A percentile compares a stretch with the other conserved stretches of the same genome.
These are phyloP conservation scores for Diplodia seriata DNA, from an alignment of 2,329 filamentous ascomycete species.

Conservation along the genomic window DNA sequence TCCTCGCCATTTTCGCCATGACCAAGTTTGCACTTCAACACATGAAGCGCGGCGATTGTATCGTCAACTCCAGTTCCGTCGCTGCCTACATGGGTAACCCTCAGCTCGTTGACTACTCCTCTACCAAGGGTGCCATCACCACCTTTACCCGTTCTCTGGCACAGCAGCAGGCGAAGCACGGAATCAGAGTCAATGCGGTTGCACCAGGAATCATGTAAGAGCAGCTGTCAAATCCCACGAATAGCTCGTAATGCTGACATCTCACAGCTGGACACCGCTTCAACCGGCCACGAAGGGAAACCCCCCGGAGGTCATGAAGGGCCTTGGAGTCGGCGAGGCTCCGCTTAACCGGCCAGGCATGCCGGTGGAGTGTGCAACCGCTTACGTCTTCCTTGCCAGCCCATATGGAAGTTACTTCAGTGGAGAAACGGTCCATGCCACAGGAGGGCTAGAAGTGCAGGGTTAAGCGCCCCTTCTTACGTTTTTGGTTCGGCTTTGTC, in stretches of 20 bases:
- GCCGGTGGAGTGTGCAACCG: constrained; percentile 42
- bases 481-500: neutral
- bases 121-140: constrained; percentile 65
- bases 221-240: neutral
- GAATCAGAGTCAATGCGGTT: constrained; percentile 61
- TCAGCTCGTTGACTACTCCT: constrained; percentile 58
- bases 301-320: constrained; percentile 38
- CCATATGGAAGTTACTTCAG: constrained; percentile 40
- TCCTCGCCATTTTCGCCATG: constrained; percentile 28
- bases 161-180: constrained; percentile 61
- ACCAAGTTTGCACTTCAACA: constrained; percentile 34
- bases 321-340: constrained; percentile 37
- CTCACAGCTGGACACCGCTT: constrained; percentile 48
- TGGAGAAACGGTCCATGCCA: constrained; percentile 39
- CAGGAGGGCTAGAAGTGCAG: constrained; percentile 41
- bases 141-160: constrained; percentile 63
- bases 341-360: constrained; percentile 42
- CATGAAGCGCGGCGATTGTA: constrained; percentile 45
- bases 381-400: constrained; percentile 41
- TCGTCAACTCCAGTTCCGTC: constrained; percentile 64
- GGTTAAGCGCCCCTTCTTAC: constrained; percentile 31
- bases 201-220: constrained; percentile 40
- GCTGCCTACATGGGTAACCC: constrained; percentile 61
- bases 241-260: neutral
- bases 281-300: constrained; percentile 53